Conservation (phyloP, 345 rosid species). For the Cardamine occulta region DNA sequence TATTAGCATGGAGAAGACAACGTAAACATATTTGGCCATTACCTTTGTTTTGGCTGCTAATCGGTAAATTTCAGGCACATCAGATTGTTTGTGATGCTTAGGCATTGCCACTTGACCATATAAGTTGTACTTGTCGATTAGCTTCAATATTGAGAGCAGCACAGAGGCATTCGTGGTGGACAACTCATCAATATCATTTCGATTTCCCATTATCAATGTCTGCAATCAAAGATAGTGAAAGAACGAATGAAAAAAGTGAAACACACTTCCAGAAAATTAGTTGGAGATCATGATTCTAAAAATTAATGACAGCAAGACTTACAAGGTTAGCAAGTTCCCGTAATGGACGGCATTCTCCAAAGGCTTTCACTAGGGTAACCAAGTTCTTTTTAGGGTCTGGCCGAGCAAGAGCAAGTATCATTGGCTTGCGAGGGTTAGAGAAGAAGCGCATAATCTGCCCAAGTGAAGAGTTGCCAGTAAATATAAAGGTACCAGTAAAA, state of each 20-base stretch:
- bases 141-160: slow-evolving; percentile 74
- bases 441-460: slow-evolving; percentile 84
- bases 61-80: slow-evolving; percentile 77
- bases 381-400: slow-evolving; percentile 88
- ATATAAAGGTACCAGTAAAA: not conserved
- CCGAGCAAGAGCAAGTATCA: slow-evolving; percentile 89
- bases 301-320: slow-evolving; percentile 24
- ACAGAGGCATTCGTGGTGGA: slow-evolving; percentile 65
- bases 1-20: not conserved
- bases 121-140: slow-evolving; percentile 73
- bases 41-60: slow-evolving; percentile 85
- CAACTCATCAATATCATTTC: slow-evolving; percentile 78
- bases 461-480: slow-evolving; percentile 22
- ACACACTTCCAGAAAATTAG: not conserved
- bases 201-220: slow-evolving; percentile 83
- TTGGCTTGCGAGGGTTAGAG: slow-evolving; percentile 76
- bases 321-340: slow-evolving; percentile 85
- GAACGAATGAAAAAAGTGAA: not conserved
- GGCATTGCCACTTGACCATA: slow-evolving; percentile 89
- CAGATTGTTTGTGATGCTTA: slow-evolving; percentile 81
- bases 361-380: slow-evolving; percentile 80
- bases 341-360: slow-evolving; percentile 79
- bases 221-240: slow-evolving; percentile 39
- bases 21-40: not conserved
- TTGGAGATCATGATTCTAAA: not conserved